These are phyloP conservation scores for Rutstroemia sp. DNA, from an alignment of 2,329 filamentous ascomycete genomes.

Conservation along the genomic window DNA sequence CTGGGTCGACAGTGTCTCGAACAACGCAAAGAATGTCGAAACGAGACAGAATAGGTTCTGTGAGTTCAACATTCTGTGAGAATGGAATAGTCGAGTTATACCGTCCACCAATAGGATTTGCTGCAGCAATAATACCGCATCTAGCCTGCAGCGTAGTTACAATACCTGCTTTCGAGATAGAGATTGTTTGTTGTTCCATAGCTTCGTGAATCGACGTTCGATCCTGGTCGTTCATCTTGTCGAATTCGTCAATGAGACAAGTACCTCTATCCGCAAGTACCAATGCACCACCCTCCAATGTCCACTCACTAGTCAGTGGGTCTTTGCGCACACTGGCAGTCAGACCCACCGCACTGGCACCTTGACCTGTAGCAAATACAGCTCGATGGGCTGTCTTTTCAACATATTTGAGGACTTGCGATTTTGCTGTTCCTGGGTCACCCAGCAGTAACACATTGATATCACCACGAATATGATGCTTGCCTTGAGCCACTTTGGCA, in stretches of 20 bases:
- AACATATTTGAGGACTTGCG: constrained; percentile 93
- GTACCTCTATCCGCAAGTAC: constrained; percentile 93
- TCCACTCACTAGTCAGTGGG: constrained; percentile 94
- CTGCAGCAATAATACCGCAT: constrained; percentile 92
- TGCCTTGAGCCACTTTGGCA: constrained; percentile 81
- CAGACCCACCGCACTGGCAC: constrained; percentile 93
- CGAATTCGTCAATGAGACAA: constrained; percentile 96
- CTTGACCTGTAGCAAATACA: constrained; percentile 95
- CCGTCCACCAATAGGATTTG: constrained; percentile 90
- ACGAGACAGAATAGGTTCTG: constrained; percentile 93
- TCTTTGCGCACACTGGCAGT: constrained; percentile 94
- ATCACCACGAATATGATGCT: constrained; percentile 87
- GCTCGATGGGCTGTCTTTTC: constrained; percentile 96
- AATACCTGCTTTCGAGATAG: constrained; percentile 96
- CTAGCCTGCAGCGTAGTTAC: constrained; percentile 94
- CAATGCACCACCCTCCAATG: constrained; percentile 87
- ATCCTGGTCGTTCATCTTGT: constrained; percentile 99
- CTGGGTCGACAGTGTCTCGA: constrained; percentile 86
- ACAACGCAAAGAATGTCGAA: constrained; percentile 98
- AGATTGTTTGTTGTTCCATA: constrained; percentile 99
- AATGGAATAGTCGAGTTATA: constrained; percentile 97
- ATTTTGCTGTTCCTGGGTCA: constrained; percentile 96
- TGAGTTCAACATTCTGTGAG: constrained; percentile 91
- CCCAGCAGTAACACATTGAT: constrained; percentile 96
- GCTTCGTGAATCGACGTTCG: constrained; percentile 97